A percentile compares a stretch with the other conserved stretches of the same genome.
Evolutionary conservation across 1,139 yeast genomes (phyloP).

Genomic region (Yamadazyma jaroonii): DNA sequence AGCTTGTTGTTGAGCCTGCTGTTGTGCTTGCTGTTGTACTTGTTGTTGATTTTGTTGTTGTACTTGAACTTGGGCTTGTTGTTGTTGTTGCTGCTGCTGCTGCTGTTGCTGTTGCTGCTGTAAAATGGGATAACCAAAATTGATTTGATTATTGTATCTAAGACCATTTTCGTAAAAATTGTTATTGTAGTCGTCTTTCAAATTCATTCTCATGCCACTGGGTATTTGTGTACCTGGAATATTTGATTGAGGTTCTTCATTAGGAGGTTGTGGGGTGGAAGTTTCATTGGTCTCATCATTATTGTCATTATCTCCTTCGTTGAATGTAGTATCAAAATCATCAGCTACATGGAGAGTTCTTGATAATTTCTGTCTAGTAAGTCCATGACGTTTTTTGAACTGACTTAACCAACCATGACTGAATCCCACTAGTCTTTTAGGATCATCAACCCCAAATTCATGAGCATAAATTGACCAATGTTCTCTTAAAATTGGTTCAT

Average conservation of each 20-base stretch:
- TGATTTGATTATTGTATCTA: constrained; percentile 9
- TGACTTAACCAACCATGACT: constrained; percentile 64
- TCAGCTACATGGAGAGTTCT: neutral
- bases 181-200: constrained; percentile 2
- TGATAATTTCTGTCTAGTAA: constrained; percentile 34
- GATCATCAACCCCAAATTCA: constrained; percentile 57
- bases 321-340: neutral
- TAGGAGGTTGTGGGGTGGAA: too few relatives aligned
- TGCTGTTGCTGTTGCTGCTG: constrained; percentile 15
- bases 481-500: constrained; percentile 53
- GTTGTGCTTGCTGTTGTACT: constrained; percentile 11
- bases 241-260: neutral
- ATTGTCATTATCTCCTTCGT: neutral
- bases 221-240: neutral
- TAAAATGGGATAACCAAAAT: constrained; percentile 15
- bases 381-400: constrained; percentile 57
- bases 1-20: constrained; percentile 17
- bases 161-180: constrained; percentile 5
- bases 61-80: constrained; percentile 11
- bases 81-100: constrained; percentile 8
- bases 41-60: constrained; percentile 14
- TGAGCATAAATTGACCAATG: constrained; percentile 57
- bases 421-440: constrained; percentile 51
- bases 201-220: neutral
- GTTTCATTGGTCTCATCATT: neutral